Evolutionary conservation across 2,329 filamentous ascomycete genomes (phyloP), one percentile per base, ranked within the genome.

Genomic region (Ascosphaera acerosa): DNA sequence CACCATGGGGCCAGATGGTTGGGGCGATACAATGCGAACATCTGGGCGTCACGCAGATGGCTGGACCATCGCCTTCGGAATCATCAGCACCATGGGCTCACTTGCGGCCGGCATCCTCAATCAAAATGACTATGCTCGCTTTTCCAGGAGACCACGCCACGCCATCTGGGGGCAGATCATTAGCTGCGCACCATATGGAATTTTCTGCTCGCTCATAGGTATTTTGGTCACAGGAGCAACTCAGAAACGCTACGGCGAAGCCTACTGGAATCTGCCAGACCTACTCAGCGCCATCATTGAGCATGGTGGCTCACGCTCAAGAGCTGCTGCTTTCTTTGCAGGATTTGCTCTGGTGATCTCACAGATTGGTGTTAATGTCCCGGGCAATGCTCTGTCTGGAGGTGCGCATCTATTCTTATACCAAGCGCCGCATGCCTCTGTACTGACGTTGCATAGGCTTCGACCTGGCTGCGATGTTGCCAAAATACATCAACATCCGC

Each of bases 401-500:
- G 37, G 48, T 50, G 7, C 49, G 58, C 18, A 50, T 56, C 33
- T 63, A 64, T 38, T 52, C 52, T 27, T 6, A 27, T 4, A n/a
- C 4, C 16, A 10, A 27, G 12, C n/a, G n/a, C 16, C 10, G 16
- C 25, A 4, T 27, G 4, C n/a, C n/a, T n/a, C n/a, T n/a, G n/a
- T n/a, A n/a, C n/a, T n/a, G n/a, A n/a, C n/a, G 10, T 27, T 27
- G 7, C 9, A 52, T 54, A 2, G 63, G 59, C 10, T 66, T 67
- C 51, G 65, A 68, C 40, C 46, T 66, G 32, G 54, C 61, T 1
- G 61, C 56, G 3, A 41, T 68, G 0, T 54, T 58, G 36, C 61
- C 62, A 0, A 51, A 49, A 22, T 66, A 57, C 39, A 53, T 68
- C 44, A 65, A 64, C 41, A 66, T 67, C 37, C 50, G 62, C 2